Evolutionary conservation across 2,329 filamentous ascomycete species (phyloP), one percentile per base, ranked within the genome.

Genomic region (Trichoderma simmonsii): DNA sequence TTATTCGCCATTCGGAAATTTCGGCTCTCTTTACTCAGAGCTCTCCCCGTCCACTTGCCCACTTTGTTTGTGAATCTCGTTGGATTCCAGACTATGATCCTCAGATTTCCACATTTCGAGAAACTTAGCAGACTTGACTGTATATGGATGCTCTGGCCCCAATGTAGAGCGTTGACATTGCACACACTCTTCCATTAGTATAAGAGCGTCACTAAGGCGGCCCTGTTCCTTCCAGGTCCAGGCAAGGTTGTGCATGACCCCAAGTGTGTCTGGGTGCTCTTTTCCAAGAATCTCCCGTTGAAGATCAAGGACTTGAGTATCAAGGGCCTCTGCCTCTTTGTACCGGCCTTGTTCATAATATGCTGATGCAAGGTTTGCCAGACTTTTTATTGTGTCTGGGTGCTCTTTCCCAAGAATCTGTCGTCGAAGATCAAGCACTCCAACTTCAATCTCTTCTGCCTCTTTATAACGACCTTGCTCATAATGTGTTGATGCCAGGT

Each of bases 261-360:
- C 0, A 36, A 36, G 12, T 1, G 70, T 73, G 15, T 62, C 14
- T 1, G 64, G 69, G 32, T 76, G 57, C 26, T 57, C 57, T 3
- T 73, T 4, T 4, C 43, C 43, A 21, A 48, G 43, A 11, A 48
- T 48, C 2, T 48, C 39, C 6, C 39, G 39, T n/a, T 1, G 7
- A 9, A n/a, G 39, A n/a, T n/a, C 7, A n/a, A 43, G 39, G 1
- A 3, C 18, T 43, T 8, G 5, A 2, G n/a, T 6, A 4, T 11
- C 4, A 48, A 21, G 4, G 1, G 3, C 18, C 2, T 21, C 18
- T 11, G 43, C 18, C 1, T 48, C 43, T 8, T n/a, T 9, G 8
- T n/a, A 9, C 6, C 18, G 39, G 39, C 39, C 39, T n/a, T n/a
- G 39, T 7, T 2, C 0, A 43, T n/a, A 3, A 4, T 43, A 43